Evolutionary conservation across 2,329 filamentous ascomycete species (phyloP), one percentile per base, ranked within the genome.

Genomic region (Pseudogymnoascus sp.): DNA sequence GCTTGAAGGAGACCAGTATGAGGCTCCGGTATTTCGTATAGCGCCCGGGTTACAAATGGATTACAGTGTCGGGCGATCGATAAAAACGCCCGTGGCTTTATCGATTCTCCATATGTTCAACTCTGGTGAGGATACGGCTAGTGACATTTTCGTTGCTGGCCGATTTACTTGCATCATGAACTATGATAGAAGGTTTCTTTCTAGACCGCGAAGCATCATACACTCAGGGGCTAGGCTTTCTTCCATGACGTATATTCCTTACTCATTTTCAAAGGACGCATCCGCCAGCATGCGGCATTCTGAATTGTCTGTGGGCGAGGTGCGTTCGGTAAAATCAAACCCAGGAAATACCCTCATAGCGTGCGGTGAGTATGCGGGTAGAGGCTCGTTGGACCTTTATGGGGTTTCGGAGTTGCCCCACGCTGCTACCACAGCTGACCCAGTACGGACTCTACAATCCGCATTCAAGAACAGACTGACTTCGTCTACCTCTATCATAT

Each of bases 301-400:
- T 18, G 77, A 81, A 62, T 74, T 87, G 18, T 81, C 84, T 9
- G 73, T 78, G 60, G 79, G 82, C 61, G 79, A 79, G 64, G 76
- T 84, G 11, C 76, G 72, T 64, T 74, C 76, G 16, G 78, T 79
- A n/a, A 87, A 87, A 66, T 74, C 69, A n/a, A 71, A 72, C 0
- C 68, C 74, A 11, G 81, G 86, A 0, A 79, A 86, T 50, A 91
- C 88, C 0, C 74, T 97, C 25, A 82, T 96, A 59, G 90, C 91
- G 2, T 90, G 89, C 38, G 93, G 92, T 4, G 90, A 93, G 70
- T 97, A 97, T 76, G 95, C 94, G 67, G 90, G 88, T 32, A 92
- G 94, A 72, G 93, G 93, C 0, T 92, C 89, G 0, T 77, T 97
- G 1, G 93, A 97, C 70, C 76, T 96, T n/a, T 96, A 96, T 72